phyloP scores from a whole-genome alignment of 768 basidiomycete genomes.

The Mycena latifolia region DNA sequence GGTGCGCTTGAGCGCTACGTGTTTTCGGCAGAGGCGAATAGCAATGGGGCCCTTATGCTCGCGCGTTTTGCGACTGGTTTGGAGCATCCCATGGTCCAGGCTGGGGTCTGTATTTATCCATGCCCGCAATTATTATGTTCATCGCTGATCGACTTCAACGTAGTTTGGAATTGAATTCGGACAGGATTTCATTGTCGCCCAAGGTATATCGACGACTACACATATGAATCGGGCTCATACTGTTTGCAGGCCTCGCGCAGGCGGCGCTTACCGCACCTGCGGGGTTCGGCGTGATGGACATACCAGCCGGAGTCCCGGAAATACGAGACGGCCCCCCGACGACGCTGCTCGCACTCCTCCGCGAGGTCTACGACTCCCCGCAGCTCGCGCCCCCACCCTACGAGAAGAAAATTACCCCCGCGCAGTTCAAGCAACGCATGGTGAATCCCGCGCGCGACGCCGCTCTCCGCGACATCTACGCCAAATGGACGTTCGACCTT shows the following conservation, averaged over 20 bases:
- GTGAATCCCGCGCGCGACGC: constrained; percentile 1
- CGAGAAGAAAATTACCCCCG: background rate
- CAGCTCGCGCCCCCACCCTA: constrained; percentile 6
- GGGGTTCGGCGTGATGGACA: constrained; percentile 6
- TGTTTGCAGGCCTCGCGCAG: constrained; percentile 12
- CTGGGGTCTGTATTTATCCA: constrained; percentile 7
- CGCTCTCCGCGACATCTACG: constrained; percentile 19
- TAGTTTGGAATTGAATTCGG: constrained; percentile 25
- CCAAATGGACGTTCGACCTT: constrained; percentile 18
- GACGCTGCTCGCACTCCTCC: constrained; percentile 23
- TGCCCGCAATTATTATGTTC: background rate
- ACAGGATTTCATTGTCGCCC: constrained; percentile 21
- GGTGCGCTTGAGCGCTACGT: constrained; percentile 62
- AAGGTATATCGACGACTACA: constrained; percentile 3
- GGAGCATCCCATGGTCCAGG: constrained; percentile 16
- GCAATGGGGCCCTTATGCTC: constrained; percentile 48
- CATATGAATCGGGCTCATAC: background rate
- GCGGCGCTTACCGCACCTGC: constrained; percentile 13
- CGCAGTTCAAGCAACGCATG: background rate
- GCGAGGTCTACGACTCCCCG: constrained; percentile 13
- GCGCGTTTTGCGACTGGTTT: constrained; percentile 5
- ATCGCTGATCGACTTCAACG: background rate
- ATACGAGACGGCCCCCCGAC: constrained; percentile 2
- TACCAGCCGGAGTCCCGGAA: constrained; percentile 7
- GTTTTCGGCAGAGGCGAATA: constrained; percentile 53